phyloP scores from a whole-genome alignment of 2,329 filamentous ascomycete genomes.

The Boeremia exigua region DNA sequence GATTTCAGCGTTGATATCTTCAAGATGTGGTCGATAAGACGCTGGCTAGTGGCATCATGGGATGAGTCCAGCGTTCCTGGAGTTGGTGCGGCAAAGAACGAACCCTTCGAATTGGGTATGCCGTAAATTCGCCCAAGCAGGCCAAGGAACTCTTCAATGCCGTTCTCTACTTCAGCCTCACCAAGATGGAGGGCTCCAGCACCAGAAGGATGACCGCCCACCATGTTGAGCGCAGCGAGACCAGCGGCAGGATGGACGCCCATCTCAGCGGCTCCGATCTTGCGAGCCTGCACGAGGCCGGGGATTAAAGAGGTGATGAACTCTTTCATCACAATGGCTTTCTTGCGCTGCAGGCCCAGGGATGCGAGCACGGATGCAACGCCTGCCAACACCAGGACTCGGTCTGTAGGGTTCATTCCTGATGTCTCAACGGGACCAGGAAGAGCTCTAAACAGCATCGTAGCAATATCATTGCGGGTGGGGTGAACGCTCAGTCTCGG shows the following conservation, averaged over 20 bases:
- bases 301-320: slow-evolving; percentile 82
- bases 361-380: slow-evolving; percentile 85
- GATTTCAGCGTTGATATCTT: slow-evolving; percentile 58
- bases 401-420: slow-evolving; percentile 74
- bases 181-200: slow-evolving; percentile 71
- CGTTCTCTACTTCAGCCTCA: slow-evolving; percentile 47
- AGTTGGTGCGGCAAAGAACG: slow-evolving; percentile 19
- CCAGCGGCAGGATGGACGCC: slow-evolving; percentile 94
- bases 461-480: slow-evolving; percentile 46
- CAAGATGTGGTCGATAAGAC: slow-evolving; percentile 60
- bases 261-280: slow-evolving; percentile 91
- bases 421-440: slow-evolving; percentile 64
- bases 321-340: slow-evolving; percentile 86
- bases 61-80: slow-evolving; percentile 12
- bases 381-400: slow-evolving; percentile 79
- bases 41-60: slow-evolving; percentile 46
- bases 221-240: slow-evolving; percentile 70
- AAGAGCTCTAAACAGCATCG: slow-evolving; percentile 45
- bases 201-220: slow-evolving; percentile 66
- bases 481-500: slow-evolving; percentile 44
- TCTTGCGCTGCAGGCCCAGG: slow-evolving; percentile 84
- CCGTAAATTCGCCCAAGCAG: slow-evolving; percentile 53
- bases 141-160: slow-evolving; percentile 51
- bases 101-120: slow-evolving; percentile 42
- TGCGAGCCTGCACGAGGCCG: slow-evolving; percentile 87